phyloP scores from a whole-genome alignment of 305 asterid genomes.

The Rubia balearica region DNA sequence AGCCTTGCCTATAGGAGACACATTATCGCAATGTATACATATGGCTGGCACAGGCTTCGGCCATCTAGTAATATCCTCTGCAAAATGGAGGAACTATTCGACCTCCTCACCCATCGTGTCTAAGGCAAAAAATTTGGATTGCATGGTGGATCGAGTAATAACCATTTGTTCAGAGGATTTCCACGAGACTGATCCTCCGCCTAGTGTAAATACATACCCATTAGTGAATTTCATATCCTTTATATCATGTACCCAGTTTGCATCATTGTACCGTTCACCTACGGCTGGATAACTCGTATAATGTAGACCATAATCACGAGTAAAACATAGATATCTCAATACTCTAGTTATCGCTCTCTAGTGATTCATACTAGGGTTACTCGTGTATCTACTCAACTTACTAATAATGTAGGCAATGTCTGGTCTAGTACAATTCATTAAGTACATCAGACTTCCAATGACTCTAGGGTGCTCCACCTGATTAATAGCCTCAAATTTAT shows the following conservation, averaged over 20 bases:
- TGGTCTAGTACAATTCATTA: conserved; percentile 14
- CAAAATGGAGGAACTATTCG: neutral
- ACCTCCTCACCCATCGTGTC: neutral
- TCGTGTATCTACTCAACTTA: conserved; percentile 8
- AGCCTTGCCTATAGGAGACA: too few species aligned
- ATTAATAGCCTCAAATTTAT: too few species aligned
- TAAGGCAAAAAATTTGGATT: neutral
- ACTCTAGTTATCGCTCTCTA: too few species aligned
- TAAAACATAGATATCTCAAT: too few species aligned
- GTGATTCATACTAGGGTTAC: conserved; percentile 1
- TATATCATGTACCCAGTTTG: conserved; percentile 11
- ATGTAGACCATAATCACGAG: neutral
- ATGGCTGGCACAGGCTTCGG: too few species aligned
- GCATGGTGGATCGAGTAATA: neutral
- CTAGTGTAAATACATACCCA: too few species aligned
- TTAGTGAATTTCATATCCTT: neutral
- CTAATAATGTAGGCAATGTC: conserved; percentile 1
- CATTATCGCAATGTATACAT: too few species aligned
- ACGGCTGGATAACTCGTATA: conserved; percentile 8
- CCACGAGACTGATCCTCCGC: neutral
- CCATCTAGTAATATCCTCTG: too few species aligned
- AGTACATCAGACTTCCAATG: conserved; percentile 14
- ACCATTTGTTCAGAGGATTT: conserved; percentile 8
- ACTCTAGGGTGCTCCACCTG: too few species aligned
- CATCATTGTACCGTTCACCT: conserved; percentile 5